phyloP scores from a whole-genome alignment of 2,329 filamentous ascomycete species.

The Didymella sp. region DNA sequence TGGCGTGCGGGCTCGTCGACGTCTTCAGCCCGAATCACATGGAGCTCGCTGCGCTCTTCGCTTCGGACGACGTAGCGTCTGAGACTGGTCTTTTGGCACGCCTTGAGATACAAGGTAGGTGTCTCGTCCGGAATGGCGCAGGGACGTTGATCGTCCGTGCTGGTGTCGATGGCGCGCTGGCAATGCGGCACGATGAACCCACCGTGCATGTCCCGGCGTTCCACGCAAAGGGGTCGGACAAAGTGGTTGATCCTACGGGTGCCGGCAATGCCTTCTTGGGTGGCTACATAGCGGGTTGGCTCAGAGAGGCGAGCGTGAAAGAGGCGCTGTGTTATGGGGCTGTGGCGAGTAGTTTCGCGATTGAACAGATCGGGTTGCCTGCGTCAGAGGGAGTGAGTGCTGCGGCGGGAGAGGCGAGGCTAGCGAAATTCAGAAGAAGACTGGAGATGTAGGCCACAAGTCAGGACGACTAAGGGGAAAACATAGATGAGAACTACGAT shows the following conservation, averaged over 20 bases:
- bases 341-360: slow-evolving; percentile 33
- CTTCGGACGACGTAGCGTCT: not conserved
- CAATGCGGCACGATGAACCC: not conserved
- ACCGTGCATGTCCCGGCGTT: not conserved
- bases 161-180: not conserved
- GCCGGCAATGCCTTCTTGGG: slow-evolving; percentile 36
- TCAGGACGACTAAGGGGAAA: too few relatives aligned
- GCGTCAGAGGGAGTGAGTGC: not conserved
- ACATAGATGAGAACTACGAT: too few relatives aligned
- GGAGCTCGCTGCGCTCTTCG: not conserved
- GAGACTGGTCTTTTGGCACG: not conserved
- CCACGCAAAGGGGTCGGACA: not conserved
- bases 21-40: not conserved
- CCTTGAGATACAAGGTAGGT: not conserved
- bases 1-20: too few relatives aligned
- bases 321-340: slow-evolving; percentile 24
- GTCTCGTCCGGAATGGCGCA: not conserved
- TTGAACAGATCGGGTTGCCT: slow-evolving; percentile 36
- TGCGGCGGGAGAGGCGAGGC: not conserved
- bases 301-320: not conserved
- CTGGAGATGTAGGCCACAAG: not conserved
- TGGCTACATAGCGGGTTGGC: slow-evolving; percentile 27
- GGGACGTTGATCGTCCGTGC: not conserved
- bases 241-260: slow-evolving; percentile 30
- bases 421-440: not conserved